These are phyloP conservation scores for Penicillium sp. DNA, from an alignment of 2,329 filamentous ascomycete genomes.

Conservation along the genomic window DNA sequence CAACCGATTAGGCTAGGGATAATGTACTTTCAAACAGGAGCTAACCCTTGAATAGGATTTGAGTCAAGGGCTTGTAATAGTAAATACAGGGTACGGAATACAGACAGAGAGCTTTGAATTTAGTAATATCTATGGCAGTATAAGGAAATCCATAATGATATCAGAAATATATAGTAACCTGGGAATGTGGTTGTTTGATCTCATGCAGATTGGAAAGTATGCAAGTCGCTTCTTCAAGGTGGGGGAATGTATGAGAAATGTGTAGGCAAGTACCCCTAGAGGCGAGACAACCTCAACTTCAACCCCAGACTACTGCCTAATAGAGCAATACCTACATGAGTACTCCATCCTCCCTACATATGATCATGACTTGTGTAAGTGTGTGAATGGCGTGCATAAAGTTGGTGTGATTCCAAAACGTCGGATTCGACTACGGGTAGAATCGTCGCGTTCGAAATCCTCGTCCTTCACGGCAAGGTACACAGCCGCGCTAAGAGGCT, in stretches of 20 bases:
- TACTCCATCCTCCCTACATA: no score
- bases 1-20: neutral
- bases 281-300: neutral
- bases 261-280: neutral
- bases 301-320: conserved; percentile 1
- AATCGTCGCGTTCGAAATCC: neutral
- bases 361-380: neutral
- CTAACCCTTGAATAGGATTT: neutral
- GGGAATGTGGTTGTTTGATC: neutral
- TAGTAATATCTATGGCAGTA: neutral
- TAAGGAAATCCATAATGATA: neutral
- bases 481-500: neutral
- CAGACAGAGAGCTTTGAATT: neutral
- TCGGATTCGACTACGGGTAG: neutral
- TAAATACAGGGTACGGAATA: neutral
- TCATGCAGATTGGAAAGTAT: neutral
- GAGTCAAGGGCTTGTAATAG: neutral
- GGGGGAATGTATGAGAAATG: neutral
- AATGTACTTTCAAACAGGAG: neutral
- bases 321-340: neutral
- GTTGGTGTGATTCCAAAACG: neutral
- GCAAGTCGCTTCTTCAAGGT: neutral
- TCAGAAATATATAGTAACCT: neutral
- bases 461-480: neutral
- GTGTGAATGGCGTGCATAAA: conserved; percentile 2